phyloP scores from a whole-genome alignment of 1,284 basidiomycete species.

The Ustilago lituana region DNA sequence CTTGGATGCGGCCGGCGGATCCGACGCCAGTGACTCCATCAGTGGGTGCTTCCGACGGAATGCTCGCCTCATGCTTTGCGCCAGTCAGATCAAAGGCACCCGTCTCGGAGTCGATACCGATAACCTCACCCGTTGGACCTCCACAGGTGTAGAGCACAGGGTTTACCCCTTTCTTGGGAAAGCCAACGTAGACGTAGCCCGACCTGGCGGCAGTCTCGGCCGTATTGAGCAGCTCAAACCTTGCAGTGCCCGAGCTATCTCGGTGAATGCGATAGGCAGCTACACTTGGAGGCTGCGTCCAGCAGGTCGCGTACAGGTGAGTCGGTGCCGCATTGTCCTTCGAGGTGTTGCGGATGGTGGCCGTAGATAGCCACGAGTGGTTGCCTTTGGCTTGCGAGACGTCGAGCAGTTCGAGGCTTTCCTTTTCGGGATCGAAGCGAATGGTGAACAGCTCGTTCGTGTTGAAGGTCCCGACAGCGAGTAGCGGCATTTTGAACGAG shows the following conservation, averaged over 20 bases:
- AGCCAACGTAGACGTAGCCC: conserved; percentile 50
- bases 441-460: conserved; percentile 50
- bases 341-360: conserved; percentile 9
- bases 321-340: conserved; percentile 1
- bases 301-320: conserved; percentile 49
- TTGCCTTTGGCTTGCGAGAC: conserved; percentile 44
- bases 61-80: conserved; percentile 12
- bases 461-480: conserved; percentile 52
- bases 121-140: conserved; percentile 68
- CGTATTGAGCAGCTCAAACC: conserved; percentile 45
- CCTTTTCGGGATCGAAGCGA: conserved; percentile 30
- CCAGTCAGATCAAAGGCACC: conserved; percentile 57
- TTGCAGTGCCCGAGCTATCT: not conserved
- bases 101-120: conserved; percentile 57
- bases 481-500: conserved; percentile 21
- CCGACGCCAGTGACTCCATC: conserved; percentile 28
- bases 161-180: conserved; percentile 16
- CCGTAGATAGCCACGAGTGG: conserved; percentile 52
- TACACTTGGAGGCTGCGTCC: conserved; percentile 50
- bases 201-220: conserved; percentile 46
- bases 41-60: conserved; percentile 6
- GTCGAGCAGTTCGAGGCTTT: conserved; percentile 31
- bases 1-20: conserved; percentile 53
- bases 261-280: conserved; percentile 44
- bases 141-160: conserved; percentile 68